Conservation (phyloP, 2,329 filamentous ascomycete species). For the Trichoderma sp. region DNA sequence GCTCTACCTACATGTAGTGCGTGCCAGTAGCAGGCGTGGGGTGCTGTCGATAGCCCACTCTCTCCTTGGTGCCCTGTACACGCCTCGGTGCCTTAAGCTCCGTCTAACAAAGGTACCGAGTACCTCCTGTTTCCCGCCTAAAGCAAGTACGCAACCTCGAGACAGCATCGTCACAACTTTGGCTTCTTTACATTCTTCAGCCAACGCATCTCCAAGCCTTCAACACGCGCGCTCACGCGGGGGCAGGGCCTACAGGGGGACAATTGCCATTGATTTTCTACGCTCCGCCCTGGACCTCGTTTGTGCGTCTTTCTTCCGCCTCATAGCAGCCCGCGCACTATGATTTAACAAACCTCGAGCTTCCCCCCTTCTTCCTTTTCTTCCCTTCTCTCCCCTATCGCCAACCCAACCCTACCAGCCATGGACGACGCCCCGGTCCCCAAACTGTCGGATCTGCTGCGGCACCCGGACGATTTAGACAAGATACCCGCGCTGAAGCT, state of each 20-base stretch:
- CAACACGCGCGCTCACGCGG: neutral
- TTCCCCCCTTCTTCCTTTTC: neutral
- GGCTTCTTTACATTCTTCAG: neutral
- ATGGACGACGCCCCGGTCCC: constrained; percentile 62
- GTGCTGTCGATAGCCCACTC: neutral
- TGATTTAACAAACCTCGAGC: constrained; percentile 11
- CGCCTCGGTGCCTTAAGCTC: neutral
- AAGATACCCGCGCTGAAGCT: constrained; percentile 87
- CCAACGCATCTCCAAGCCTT: neutral
- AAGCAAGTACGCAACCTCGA: neutral
- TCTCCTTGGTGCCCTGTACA: neutral
- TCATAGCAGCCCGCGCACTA: constrained; percentile 10
- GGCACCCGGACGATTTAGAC: constrained; percentile 94
- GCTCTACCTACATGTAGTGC: neutral
- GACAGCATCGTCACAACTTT: constrained; percentile 15
- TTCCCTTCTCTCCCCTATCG: constrained; percentile 4
- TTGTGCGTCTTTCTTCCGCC: neutral
- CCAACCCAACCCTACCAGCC: constrained; percentile 15
- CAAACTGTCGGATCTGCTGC: constrained; percentile 88
- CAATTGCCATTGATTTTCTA: neutral
- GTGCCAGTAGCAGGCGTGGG: neutral
- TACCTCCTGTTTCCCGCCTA: neutral
- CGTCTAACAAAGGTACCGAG: neutral
- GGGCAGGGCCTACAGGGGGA: constrained; percentile 11
- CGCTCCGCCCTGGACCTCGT: constrained; percentile 2